These are phyloP conservation scores for Claviceps sorghi DNA, from an alignment of 2,329 filamentous ascomycete genomes.

Conservation along the genomic window DNA sequence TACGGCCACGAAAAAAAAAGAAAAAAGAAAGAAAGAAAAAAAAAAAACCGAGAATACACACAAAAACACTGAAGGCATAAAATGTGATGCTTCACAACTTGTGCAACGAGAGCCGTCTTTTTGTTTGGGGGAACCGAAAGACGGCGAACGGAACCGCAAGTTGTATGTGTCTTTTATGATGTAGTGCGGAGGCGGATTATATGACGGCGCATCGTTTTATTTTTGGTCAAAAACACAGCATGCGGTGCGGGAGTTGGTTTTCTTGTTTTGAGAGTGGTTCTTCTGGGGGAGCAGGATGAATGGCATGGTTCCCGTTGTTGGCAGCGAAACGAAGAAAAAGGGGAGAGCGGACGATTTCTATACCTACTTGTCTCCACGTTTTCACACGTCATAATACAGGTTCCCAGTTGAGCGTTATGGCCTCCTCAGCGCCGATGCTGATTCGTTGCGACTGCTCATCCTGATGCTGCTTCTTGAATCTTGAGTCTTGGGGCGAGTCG, in stretches of 20 bases:
- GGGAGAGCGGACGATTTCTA: neutral
- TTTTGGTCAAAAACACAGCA: slow-evolving; percentile 5
- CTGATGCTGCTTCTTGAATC: too few relatives aligned
- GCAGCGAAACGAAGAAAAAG: neutral
- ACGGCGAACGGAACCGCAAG: neutral
- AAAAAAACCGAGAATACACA: neutral
- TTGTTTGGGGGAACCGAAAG: slow-evolving; percentile 15
- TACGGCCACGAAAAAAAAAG: too few relatives aligned
- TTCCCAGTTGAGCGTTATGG: too few relatives aligned
- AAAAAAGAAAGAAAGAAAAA: neutral
- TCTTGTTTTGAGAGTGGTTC: slow-evolving; percentile 1
- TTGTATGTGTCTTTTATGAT: slow-evolving; percentile 15
- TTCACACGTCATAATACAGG: neutral
- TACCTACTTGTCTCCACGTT: neutral
- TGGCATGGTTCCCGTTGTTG: neutral
- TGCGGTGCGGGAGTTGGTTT: slow-evolving; percentile 5
- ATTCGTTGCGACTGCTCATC: too few relatives aligned
- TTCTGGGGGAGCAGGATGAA: neutral
- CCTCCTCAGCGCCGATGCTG: too few relatives aligned
- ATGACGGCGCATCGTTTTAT: slow-evolving; percentile 10
- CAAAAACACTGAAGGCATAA: slow-evolving; percentile 5
- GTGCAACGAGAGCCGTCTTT: slow-evolving; percentile 3
- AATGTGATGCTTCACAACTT: slow-evolving; percentile 4
- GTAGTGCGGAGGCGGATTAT: slow-evolving; percentile 6
- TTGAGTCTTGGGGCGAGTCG: too few relatives aligned